Percentiles rank a stretch among this genome's conserved stretches.
These are phyloP conservation scores for Casuarina equisetifolia DNA, from an alignment of 306 rosid species.

Conservation along the genomic window DNA sequence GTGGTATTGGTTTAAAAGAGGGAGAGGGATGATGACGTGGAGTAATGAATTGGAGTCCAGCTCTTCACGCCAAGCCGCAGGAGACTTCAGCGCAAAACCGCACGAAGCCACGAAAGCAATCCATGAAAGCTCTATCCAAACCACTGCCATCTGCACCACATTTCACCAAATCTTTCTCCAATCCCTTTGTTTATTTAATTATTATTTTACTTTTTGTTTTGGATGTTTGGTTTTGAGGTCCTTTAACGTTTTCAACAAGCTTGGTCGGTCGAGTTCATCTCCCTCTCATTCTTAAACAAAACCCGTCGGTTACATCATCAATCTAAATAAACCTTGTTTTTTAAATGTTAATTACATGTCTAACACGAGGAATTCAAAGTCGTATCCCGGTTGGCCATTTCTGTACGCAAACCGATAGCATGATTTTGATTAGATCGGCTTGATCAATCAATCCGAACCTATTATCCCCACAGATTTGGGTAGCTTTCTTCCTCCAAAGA, in stretches of 20 bases:
- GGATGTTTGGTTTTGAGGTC: conserved; percentile 19
- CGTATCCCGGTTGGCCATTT: conserved; percentile 4
- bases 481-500: background rate
- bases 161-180: conserved; percentile 38
- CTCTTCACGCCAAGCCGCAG: conserved; percentile 55
- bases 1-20: conserved; percentile 33
- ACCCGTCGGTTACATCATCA: background rate
- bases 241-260: conserved; percentile 31
- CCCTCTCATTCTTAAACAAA: background rate
- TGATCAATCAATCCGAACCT: background rate
- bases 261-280: conserved; percentile 10
- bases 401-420: background rate
- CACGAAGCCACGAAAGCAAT: conserved; percentile 48
- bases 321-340: background rate
- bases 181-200: conserved; percentile 21
- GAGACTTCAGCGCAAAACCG: conserved; percentile 51
- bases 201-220: background rate
- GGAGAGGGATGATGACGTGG: conserved; percentile 49
- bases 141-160: conserved; percentile 33
- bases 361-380: conserved; percentile 21
- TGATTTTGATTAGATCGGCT: background rate
- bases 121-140: conserved; percentile 51
- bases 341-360: no score
- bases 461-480: no score
- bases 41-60: conserved; percentile 58